Conservation (phyloP, 768 basidiomycete species). For the Tremella fuciformis region DNA sequence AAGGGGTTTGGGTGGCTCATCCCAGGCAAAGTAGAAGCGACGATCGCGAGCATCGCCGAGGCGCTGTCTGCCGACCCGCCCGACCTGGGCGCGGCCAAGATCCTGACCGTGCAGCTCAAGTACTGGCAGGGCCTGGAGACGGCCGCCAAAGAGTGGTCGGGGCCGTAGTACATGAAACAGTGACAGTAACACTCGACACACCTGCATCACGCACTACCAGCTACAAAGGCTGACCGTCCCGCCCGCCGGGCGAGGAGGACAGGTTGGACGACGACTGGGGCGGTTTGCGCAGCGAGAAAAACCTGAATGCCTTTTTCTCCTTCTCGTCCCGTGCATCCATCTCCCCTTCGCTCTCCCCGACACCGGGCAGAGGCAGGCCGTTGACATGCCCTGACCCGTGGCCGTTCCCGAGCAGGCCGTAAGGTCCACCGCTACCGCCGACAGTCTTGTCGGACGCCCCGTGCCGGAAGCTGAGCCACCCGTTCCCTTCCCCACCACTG, state of each 20-base stretch:
- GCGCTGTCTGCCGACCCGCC: conserved; percentile 56
- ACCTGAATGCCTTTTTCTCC: conserved; percentile 19
- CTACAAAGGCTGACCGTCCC: no score
- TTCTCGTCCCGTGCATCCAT: neutral
- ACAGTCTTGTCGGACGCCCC: neutral
- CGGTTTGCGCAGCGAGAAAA: conserved; percentile 26
- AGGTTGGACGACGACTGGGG: neutral
- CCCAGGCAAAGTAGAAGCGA: conserved; percentile 59
- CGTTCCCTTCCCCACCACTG: neutral
- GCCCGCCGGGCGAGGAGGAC: no score
- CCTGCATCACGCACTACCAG: no score
- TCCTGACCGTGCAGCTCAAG: conserved; percentile 65
- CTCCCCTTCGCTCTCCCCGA: neutral
- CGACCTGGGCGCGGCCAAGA: conserved; percentile 63
- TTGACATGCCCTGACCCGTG: neutral
- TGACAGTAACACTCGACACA: neutral
- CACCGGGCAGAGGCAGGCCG: neutral
- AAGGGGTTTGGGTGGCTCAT: neutral
- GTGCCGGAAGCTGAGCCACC: neutral
- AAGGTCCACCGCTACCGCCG: neutral
- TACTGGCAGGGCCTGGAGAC: conserved; percentile 59
- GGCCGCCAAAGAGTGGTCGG: conserved; percentile 51
- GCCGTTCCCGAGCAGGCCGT: neutral
- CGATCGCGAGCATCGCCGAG: conserved; percentile 56
- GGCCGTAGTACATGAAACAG: conserved; percentile 1